These are phyloP conservation scores for Trematosphaeria pertusa DNA, from an alignment of 2,329 filamentous ascomycete species.

Conservation along the genomic window DNA sequence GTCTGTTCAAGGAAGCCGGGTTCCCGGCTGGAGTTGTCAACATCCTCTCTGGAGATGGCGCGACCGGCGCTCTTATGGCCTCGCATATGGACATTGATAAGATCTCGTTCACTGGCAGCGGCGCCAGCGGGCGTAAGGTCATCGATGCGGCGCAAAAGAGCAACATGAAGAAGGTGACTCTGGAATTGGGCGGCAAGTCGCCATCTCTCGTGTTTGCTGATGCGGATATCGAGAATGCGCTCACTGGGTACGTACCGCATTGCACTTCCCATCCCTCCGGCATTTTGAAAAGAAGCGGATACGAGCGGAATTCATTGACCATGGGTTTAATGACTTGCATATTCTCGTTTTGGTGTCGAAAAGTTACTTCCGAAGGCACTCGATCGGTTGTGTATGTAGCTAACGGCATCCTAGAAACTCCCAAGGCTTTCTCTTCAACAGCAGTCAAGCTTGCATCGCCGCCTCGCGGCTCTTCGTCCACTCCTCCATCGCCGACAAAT, in stretches of 20 bases:
- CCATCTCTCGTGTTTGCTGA: slow-evolving; percentile 57
- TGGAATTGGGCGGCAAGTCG: slow-evolving; percentile 57
- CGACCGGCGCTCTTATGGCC: slow-evolving; percentile 45
- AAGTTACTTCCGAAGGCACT: too few species aligned
- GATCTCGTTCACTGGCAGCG: slow-evolving; percentile 51
- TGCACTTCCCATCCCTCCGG: too few species aligned
- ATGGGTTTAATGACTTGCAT: too few species aligned
- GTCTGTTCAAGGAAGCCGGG: slow-evolving; percentile 40
- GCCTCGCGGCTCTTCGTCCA: slow-evolving; percentile 39
- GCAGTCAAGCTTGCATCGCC: slow-evolving; percentile 34
- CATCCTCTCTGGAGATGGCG: slow-evolving; percentile 37
- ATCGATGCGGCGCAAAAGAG: slow-evolving; percentile 39
- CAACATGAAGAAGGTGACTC: slow-evolving; percentile 50
- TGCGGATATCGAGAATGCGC: slow-evolving; percentile 56
- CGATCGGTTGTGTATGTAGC: too few species aligned
- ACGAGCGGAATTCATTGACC: too few species aligned
- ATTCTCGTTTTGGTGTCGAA: too few species aligned
- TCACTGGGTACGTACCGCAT: slow-evolving; percentile 19
- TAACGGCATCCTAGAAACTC: slow-evolving; percentile 48
- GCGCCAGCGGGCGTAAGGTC: slow-evolving; percentile 44
- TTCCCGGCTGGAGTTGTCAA: slow-evolving; percentile 53
- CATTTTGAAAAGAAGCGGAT: too few species aligned
- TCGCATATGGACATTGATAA: slow-evolving; percentile 52
- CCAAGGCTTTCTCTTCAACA: slow-evolving; percentile 35
- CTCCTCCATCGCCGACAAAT: slow-evolving; percentile 33